These are phyloP conservation scores for Circinella umbellata DNA, from an alignment of 371 early-diverging fungal genomes.

Conservation along the genomic window DNA sequence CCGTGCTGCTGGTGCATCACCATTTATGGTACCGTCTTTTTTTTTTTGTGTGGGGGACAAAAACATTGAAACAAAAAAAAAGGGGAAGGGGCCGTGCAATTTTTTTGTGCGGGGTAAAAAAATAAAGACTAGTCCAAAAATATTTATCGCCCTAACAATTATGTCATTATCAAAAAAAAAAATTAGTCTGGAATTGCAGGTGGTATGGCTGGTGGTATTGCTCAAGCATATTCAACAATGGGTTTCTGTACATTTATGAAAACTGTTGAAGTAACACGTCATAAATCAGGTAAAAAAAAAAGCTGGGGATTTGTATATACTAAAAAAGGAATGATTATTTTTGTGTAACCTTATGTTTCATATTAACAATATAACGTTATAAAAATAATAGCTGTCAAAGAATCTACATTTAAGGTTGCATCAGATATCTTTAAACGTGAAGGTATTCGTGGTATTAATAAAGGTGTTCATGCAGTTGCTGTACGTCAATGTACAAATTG, in stretches of 20 bases:
- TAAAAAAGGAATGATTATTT: conserved; percentile 2
- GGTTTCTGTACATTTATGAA: conserved; percentile 99
- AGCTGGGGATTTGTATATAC: too few species aligned
- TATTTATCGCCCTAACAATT: too few species aligned
- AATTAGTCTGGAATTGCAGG: conserved; percentile 82
- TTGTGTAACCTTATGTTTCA: background rate
- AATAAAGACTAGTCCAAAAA: background rate
- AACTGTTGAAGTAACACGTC: conserved; percentile 97
- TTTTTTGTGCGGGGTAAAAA: conserved; percentile 1
- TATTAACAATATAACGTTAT: background rate
- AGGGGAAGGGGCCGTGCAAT: background rate
- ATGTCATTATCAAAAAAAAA: too few species aligned
- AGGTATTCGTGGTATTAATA: conserved; percentile 95
- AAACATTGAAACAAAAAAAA: background rate
- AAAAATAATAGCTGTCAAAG: conserved; percentile 51
- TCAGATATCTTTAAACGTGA: conserved; percentile 88
- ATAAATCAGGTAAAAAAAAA: conserved; percentile 70
- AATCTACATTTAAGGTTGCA: conserved; percentile 86
- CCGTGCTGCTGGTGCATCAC: conserved; percentile 60
- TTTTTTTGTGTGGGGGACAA: background rate
- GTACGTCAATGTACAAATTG: conserved; percentile 96
- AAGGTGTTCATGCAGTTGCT: conserved; percentile 92
- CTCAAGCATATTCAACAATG: conserved; percentile 97
- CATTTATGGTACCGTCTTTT: conserved; percentile 48
- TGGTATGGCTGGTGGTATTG: conserved; percentile 92